Conservation (phyloP, 495 filamentous ascomycete genomes). For the Lophiotrema nucula region DNA sequence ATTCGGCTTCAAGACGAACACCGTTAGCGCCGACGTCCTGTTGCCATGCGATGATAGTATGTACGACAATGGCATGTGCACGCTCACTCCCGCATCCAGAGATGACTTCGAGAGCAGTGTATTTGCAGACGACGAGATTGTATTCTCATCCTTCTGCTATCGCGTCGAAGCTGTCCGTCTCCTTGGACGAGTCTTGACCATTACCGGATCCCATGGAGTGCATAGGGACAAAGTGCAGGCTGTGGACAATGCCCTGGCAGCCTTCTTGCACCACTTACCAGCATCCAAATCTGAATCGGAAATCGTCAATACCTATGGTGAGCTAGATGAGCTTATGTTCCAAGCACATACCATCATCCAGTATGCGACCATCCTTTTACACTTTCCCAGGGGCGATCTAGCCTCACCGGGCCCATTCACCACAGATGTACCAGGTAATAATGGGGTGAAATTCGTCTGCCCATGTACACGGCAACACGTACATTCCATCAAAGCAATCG, state of each 20-base stretch:
- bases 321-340: conserved; percentile 8
- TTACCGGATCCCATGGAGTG: conserved; percentile 4
- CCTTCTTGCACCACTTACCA: neutral
- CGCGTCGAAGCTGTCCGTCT: conserved; percentile 5
- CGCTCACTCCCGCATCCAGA: neutral
- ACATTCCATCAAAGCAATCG: conserved; percentile 5
- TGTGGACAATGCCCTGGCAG: conserved; percentile 6
- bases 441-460: conserved; percentile 1
- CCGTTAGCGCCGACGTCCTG: conserved; percentile 1
- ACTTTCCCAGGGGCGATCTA: conserved; percentile 1
- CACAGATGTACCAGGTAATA: neutral
- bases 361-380: conserved; percentile 6
- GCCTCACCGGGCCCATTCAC: neutral
- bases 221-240: conserved; percentile 3
- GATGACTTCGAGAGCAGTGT: neutral
- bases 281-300: conserved; percentile 2
- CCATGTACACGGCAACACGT: conserved; percentile 2
- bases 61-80: neutral
- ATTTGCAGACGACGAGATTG: conserved; percentile 2
- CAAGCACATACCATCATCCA: neutral
- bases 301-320: conserved; percentile 1
- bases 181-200: conserved; percentile 3
- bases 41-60: conserved; percentile 11
- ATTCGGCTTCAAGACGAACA: neutral
- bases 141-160: conserved; percentile 8